Evolutionary conservation across 768 basidiomycete species (phyloP).

Genomic region (Lyophyllum atratum): DNA sequence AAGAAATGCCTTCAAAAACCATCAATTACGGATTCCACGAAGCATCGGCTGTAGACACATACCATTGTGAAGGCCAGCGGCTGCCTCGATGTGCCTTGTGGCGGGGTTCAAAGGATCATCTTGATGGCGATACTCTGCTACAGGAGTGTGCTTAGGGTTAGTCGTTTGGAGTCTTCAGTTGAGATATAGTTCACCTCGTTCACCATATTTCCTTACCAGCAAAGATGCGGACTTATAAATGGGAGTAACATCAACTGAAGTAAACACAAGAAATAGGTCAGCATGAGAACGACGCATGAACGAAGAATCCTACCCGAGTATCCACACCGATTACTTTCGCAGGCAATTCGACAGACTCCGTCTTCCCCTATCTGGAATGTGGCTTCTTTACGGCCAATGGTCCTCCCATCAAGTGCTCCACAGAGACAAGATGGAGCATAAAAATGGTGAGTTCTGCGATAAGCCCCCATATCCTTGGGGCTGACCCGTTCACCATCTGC

Average conservation of each 20-base stretch:
- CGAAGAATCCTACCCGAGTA: background rate
- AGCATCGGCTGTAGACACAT: background rate
- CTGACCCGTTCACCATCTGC: background rate
- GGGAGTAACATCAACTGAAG: background rate
- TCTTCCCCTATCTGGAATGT: background rate
- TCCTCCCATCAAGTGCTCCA: background rate
- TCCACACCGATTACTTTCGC: background rate
- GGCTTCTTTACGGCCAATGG: background rate
- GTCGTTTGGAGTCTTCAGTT: too few species aligned
- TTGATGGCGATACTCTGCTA: too few species aligned
- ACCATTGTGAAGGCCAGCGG: background rate
- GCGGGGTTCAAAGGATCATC: too few species aligned
- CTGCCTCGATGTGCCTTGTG: background rate
- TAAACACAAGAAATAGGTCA: background rate
- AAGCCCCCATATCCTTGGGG: background rate
- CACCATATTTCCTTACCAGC: background rate
- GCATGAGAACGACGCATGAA: background rate
- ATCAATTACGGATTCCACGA: background rate
- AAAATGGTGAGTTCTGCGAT: background rate
- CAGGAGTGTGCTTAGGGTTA: too few species aligned
- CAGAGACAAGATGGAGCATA: background rate
- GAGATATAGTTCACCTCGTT: background rate
- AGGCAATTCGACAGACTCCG: background rate
- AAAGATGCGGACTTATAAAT: background rate
- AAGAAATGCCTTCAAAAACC: background rate